These are phyloP conservation scores for Penicillium sp. DNA, from an alignment of 2,329 filamentous ascomycete genomes.

Conservation along the genomic window DNA sequence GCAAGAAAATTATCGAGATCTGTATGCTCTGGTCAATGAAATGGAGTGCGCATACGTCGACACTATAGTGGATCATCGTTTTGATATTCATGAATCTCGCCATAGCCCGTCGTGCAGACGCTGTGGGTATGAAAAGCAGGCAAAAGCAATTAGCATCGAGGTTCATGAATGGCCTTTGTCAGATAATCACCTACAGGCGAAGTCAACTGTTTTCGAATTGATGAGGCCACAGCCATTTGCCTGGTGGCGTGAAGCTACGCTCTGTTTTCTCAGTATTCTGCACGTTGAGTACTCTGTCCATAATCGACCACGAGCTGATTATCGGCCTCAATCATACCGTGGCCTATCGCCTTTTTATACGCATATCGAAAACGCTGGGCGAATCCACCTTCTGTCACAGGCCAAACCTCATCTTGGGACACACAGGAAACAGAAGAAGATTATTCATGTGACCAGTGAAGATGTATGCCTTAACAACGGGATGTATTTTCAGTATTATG, in stretches of 20 bases:
- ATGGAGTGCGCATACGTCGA: conserved; percentile 12
- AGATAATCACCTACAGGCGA: conserved; percentile 22
- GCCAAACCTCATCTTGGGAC: conserved; percentile 34
- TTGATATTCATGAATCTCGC: conserved; percentile 7
- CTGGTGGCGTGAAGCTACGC: conserved; percentile 49
- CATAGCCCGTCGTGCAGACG: conserved; percentile 29
- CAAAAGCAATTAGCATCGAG: conserved; percentile 40
- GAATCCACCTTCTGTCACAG: conserved; percentile 33
- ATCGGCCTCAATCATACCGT: conserved; percentile 15
- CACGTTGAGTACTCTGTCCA: conserved; percentile 9
- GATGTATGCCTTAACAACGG: conserved; percentile 48
- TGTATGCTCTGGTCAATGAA: conserved; percentile 20
- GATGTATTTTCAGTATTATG: conserved; percentile 31
- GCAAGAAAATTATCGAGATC: conserved; percentile 23
- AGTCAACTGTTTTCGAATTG: conserved; percentile 54
- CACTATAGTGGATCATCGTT: conserved; percentile 2
- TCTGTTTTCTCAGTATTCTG: conserved; percentile 43
- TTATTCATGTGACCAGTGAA: conserved; percentile 21
- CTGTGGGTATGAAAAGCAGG: conserved; percentile 32
- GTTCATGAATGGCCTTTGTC: conserved; percentile 58
- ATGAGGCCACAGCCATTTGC: conserved; percentile 37
- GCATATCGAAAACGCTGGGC: conserved; percentile 8
- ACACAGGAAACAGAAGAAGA: conserved; percentile 26
- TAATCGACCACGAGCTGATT: conserved; percentile 12
- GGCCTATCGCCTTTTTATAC: conserved; percentile 17